phyloP scores from a whole-genome alignment of 805 yeast species.

The Candida morakotiae region DNA sequence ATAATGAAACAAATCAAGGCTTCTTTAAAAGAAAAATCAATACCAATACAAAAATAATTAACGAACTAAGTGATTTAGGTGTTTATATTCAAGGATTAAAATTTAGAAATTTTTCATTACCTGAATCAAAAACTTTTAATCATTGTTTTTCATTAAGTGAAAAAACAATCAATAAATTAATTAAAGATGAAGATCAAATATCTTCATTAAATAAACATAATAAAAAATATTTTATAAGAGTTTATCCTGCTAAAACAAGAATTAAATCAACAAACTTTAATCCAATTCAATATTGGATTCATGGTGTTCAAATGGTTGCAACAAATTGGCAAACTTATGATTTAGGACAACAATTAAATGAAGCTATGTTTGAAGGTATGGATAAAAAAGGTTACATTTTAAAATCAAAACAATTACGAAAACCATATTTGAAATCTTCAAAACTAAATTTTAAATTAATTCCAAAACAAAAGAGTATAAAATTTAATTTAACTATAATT shows the following conservation, averaged over 20 bases:
- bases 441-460: conserved; percentile 9
- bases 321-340: conserved; percentile 96
- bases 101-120: conserved; percentile 77
- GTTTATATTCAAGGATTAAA: conserved; percentile 72
- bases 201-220: conserved; percentile 73
- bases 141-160: conserved; percentile 90
- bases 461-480: conserved; percentile 4
- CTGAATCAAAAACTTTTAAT: conserved; percentile 74
- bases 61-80: conserved; percentile 56
- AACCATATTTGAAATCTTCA: conserved; percentile 24
- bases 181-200: conserved; percentile 54
- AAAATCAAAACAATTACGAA: conserved; percentile 56
- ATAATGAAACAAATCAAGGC: conserved; percentile 11
- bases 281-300: conserved; percentile 76
- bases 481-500: conserved; percentile 40
- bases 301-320: conserved; percentile 93
- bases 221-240: conserved; percentile 66
- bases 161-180: conserved; percentile 56
- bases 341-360: conserved; percentile 81
- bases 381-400: conserved; percentile 69
- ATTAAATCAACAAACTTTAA: conserved; percentile 76
- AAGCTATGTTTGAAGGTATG: conserved; percentile 68
- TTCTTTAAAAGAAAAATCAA: conserved; percentile 20
- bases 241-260: conserved; percentile 81
- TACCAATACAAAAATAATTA: conserved; percentile 20